Evolutionary conservation across 495 filamentous ascomycete genomes (phyloP), one percentile per base, ranked within the genome.

Genomic region (Bryoglossum gracile): DNA sequence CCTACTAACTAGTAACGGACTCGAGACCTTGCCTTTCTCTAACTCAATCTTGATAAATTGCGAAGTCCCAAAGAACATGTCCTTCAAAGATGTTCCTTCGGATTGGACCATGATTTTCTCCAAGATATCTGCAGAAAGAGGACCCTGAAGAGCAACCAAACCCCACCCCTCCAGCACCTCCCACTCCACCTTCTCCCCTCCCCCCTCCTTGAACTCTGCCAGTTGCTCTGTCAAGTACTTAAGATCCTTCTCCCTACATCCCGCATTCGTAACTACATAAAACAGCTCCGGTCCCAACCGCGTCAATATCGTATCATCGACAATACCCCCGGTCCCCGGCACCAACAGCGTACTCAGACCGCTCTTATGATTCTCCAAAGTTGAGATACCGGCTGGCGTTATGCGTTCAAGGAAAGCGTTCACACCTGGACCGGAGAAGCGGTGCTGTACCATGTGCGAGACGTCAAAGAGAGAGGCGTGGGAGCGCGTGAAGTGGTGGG

Each of bases 231-330:
- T 59, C 4, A 98, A 65, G 65, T 89, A 97, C 4, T 66, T 75
- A 35, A 86, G 64, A 65, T 97, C 94, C 64, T 96, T 94, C 14
- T 85, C 80, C 34, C 87, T 74, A 62, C 90, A 94, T 17, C 75
- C 92, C n/a, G 92, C 92, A 65, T 98, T 98, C 23, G 90, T 95
- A 41, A 98, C 92, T 30, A 96, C 74, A 67, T 96, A 95, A 68
- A 94, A 95, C 26, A 65, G 58, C 34, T 84, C 78, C 13, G 76
- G 74, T 11, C 70, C 71, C 8, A 89, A 72, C 47, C 82, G 70
- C 17, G 89, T 94, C 57, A 98, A 83, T 46, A 98, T 83, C 6
- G 83, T 85, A 65, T 98, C 92, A 59, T 98, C 92, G 22, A 95
- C 78, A 51, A 97, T 95, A 13, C 92, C 91, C 26, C 92, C 92